Evolutionary conservation across 2,329 filamentous ascomycete genomes (phyloP).

Genomic region (Blastomyces percursus): DNA sequence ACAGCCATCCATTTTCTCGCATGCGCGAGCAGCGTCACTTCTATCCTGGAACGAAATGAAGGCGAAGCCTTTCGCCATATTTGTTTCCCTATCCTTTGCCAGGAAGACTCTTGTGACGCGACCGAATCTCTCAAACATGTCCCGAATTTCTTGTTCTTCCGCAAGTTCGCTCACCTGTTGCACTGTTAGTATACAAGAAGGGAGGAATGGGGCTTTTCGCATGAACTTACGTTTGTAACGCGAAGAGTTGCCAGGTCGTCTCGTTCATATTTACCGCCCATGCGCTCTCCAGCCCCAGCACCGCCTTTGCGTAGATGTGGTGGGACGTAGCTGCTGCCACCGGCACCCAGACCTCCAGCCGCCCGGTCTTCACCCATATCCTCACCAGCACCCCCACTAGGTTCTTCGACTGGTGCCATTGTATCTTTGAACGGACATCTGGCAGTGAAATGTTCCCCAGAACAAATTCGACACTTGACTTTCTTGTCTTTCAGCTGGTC

Average conservation of each 20-base stretch:
- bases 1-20: constrained; percentile 96
- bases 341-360: constrained; percentile 46
- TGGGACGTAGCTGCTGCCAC: constrained; percentile 82
- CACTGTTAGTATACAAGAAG: constrained; percentile 9
- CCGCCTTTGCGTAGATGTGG: constrained; percentile 72
- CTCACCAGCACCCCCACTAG: constrained; percentile 26
- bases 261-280: constrained; percentile 88
- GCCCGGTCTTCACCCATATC: constrained; percentile 37
- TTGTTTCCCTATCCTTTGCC: constrained; percentile 94
- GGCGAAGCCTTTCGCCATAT: constrained; percentile 93
- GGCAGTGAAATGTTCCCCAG: constrained; percentile 97
- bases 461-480: constrained; percentile 99
- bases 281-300: constrained; percentile 59
- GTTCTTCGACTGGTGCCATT: constrained; percentile 61
- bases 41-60: constrained; percentile 96
- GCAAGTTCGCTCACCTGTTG: constrained; percentile 85
- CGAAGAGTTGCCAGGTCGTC: constrained; percentile 93
- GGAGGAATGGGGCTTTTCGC: constrained; percentile 3
- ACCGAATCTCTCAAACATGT: constrained; percentile 96
- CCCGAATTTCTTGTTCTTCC: constrained; percentile 86
- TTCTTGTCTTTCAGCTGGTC: constrained; percentile 88
- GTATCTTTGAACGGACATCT: constrained; percentile 99
- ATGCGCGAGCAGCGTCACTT: constrained; percentile 78
- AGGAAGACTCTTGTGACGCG: constrained; percentile 95
- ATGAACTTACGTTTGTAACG: constrained; percentile 79